phyloP scores from a whole-genome alignment of 2,329 filamentous ascomycete genomes.

The Nectriaceae sp. region DNA sequence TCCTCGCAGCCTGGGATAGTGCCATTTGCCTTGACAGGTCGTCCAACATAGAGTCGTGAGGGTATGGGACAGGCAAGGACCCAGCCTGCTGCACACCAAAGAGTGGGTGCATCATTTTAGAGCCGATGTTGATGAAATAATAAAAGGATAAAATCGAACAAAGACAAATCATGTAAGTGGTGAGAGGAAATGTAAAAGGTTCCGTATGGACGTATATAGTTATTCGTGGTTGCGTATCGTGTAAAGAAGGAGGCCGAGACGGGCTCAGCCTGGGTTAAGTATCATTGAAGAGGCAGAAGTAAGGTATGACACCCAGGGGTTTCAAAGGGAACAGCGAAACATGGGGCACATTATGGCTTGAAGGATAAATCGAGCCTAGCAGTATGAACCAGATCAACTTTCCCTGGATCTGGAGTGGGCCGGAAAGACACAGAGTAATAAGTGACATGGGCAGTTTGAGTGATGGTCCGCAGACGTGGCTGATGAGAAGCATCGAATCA shows the following conservation, averaged over 20 bases:
- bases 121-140: slow-evolving; percentile 1
- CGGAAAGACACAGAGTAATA: slow-evolving; percentile 31
- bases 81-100: slow-evolving; percentile 28
- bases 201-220: slow-evolving; percentile 4
- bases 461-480: slow-evolving; percentile 1
- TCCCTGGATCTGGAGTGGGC: slow-evolving; percentile 41
- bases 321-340: slow-evolving; percentile 36
- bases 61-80: slow-evolving; percentile 26
- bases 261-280: slow-evolving; percentile 33
- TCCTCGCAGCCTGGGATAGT: slow-evolving; percentile 47
- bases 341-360: slow-evolving; percentile 35
- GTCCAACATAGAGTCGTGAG: slow-evolving; percentile 48
- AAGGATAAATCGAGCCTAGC: slow-evolving; percentile 39
- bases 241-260: slow-evolving; percentile 7
- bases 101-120: slow-evolving; percentile 35
- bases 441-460: slow-evolving; percentile 28
- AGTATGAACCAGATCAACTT: slow-evolving; percentile 37
- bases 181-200: no score
- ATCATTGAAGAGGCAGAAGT: slow-evolving; percentile 24
- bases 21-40: slow-evolving; percentile 55
- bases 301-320: slow-evolving; percentile 23
- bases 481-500: slow-evolving; percentile 9
- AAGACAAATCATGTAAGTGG: not conserved
- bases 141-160: not conserved
- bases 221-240: slow-evolving; percentile 1